Evolutionary conservation across 495 filamentous ascomycete species (phyloP), one percentile per base, ranked within the genome.

Genomic region (Rhizodiscina lignyota): DNA sequence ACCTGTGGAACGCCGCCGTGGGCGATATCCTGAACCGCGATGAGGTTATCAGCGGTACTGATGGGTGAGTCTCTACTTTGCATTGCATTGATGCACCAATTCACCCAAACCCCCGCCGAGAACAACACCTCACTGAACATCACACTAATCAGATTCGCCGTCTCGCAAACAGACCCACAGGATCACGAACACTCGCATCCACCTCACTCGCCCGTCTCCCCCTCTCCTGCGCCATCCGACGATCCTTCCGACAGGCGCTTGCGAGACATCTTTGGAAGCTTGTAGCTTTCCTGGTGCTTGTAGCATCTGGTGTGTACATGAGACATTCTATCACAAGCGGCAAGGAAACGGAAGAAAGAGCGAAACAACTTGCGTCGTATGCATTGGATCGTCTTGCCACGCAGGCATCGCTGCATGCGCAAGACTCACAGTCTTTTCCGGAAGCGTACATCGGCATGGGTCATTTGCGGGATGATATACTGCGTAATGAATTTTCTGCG

Each of bases 181-280:
- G 55, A 60, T n/a, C n/a, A n/a, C 59, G 62, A 55, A 60, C 64
- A 60, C 70, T 83, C 63, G 66, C 69, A 40, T 66, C 74, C 59
- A 70, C 62, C 65, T 92, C 85, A 62, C 77, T 89, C 75, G 74
- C 83, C 68, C 68, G 77, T 49, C 64, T 96, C 74, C 68, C 85
- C 61, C 65, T 93, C 75, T 49, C 56, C 62, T 99, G 91, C 64
- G 72, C 82, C 62, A 47, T 86, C 81, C 72, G 71, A 63, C 74
- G 86, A 64, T 84, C 83, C 63, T 61, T 91, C 70, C 72, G 81
- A 65, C 77, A 80, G 73, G 72, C 87, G 67, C 58, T 94, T 82
- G 75, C 81, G 69, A 69, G 79, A 77, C 70, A 96, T 94, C 73
- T 89, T 83, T 63, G 91, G 72, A 63, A 77, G 68, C 70, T 94